These are phyloP conservation scores for Podaxis sp. DNA, from an alignment of 768 basidiomycete genomes.

Conservation along the genomic window DNA sequence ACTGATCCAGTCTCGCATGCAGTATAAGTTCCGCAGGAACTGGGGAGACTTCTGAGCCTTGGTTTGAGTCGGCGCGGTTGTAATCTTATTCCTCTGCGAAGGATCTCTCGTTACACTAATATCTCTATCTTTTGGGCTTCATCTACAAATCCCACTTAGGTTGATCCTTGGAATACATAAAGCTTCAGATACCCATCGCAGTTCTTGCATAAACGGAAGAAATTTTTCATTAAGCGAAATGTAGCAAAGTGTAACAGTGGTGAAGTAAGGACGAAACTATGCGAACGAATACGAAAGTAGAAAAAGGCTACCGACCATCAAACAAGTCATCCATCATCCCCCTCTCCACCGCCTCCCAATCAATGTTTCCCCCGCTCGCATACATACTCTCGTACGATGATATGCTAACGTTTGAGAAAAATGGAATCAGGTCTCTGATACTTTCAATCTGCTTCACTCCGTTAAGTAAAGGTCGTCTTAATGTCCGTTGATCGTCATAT, in stretches of 20 bases:
- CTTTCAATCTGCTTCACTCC: constrained; percentile 74
- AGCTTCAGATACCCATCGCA: neutral
- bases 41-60: constrained; percentile 79
- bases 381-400: constrained; percentile 91
- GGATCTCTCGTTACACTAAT: neutral
- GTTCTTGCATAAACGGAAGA: neutral
- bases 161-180: constrained; percentile 6
- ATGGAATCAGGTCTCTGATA: constrained; percentile 81
- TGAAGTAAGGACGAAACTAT: neutral
- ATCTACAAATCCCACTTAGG: constrained; percentile 6
- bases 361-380: constrained; percentile 73
- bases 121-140: neutral
- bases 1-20: constrained; percentile 57
- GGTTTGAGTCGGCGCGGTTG: neutral
- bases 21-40: constrained; percentile 88
- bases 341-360: constrained; percentile 87
- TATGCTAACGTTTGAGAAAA: constrained; percentile 89
- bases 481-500: constrained; percentile 38
- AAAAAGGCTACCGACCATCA: constrained; percentile 55
- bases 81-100: constrained; percentile 10
- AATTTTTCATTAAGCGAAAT: neutral
- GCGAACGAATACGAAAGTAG: neutral
- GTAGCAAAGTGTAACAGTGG: neutral
- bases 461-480: constrained; percentile 75
- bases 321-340: constrained; percentile 88